Evolutionary conservation across 768 basidiomycete species (phyloP).

Genomic region (Boletus pseudopeckii): DNA sequence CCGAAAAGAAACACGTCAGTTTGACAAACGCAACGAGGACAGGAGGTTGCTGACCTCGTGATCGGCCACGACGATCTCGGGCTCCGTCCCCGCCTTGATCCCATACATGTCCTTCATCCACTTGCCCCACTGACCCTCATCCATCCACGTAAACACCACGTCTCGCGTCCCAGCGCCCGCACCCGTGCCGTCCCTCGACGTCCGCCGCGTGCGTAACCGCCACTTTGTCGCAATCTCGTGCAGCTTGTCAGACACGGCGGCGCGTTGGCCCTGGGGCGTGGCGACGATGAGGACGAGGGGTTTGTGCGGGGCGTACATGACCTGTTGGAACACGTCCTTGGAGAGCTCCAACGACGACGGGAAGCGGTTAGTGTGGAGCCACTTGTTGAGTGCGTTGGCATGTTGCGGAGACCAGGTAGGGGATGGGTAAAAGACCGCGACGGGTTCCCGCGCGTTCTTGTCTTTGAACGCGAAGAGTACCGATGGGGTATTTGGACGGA

Average conservation of each 20-base stretch:
- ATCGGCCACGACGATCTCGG: constrained; percentile 69
- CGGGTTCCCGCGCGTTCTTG: constrained; percentile 45
- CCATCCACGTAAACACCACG: constrained; percentile 90
- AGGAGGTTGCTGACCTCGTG: constrained; percentile 41
- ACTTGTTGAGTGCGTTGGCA: constrained; percentile 35
- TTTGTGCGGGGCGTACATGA: constrained; percentile 77
- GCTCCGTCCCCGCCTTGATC: constrained; percentile 36
- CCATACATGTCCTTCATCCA: constrained; percentile 96
- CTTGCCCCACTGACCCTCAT: constrained; percentile 73
- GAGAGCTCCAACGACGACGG: constrained; percentile 73
- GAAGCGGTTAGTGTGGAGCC: constrained; percentile 68
- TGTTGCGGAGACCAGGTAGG: not conserved
- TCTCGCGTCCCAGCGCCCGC: constrained; percentile 34
- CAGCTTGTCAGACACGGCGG: constrained; percentile 45
- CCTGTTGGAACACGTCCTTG: constrained; percentile 72
- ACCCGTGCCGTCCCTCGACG: constrained; percentile 15
- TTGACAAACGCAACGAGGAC: not conserved
- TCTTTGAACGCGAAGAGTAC: constrained; percentile 68
- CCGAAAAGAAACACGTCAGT: no score
- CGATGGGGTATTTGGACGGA: constrained; percentile 45
- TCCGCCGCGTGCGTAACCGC: constrained; percentile 35
- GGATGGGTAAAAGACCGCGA: constrained; percentile 38
- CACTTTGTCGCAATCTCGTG: constrained; percentile 56
- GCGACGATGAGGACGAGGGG: constrained; percentile 80
- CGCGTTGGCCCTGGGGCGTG: constrained; percentile 35